Base-by-base conservation (phyloP, 345 rosid genomes). In the Salix dunnii region DNA sequence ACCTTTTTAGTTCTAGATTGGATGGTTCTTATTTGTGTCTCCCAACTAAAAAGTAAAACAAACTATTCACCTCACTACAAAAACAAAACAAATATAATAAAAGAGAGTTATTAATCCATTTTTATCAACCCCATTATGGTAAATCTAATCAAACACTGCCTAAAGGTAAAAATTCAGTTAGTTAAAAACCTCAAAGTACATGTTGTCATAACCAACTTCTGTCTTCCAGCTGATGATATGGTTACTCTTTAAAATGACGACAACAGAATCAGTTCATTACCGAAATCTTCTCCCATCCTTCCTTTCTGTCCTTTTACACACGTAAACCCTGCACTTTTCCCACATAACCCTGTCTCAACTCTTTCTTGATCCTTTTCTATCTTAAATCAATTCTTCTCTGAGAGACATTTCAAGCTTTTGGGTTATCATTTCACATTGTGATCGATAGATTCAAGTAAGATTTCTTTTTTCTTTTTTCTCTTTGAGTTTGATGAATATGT, bases 231-330 rank as follows among this genome's bases (percentile, higher is more conserved):
- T 1, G 16, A 48, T 16, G 18, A 46, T 14, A 46, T 14, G 51
- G 6, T 12, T 14, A 46, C 13, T 40, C 46, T 40, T 10, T 40
- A 40, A 10, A 40, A 10, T 40, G 46, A 40, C 11, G 46, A 40
- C 46, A 40, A 40, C 0, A 40, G 0, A 40, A 40, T 10, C 46
- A 40, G 46, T 40, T 40, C 10, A 40, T 40, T 40, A 11, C 79
- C 68, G 53, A 69, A 20, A 61, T n/a, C 33, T 77, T 70, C 61
- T 62, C 48, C 16, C 33, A 23, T 31, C 79, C 74, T 70, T 62
- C 36, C 74, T 68, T 62, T 62, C 28, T 49, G 23, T 33, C 33
- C 4, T 74, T 43, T 17, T 7, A 31, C 7, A 42, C 46, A 18
- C 28, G 14, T 31, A 70, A 76, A 60, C 79, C 67, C 28, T 14